A percentile compares a stretch with the other conserved stretches of the same genome.
phyloP scores from a whole-genome alignment of 495 filamentous ascomycete species.

The Hypoxylon crocopeplum region DNA sequence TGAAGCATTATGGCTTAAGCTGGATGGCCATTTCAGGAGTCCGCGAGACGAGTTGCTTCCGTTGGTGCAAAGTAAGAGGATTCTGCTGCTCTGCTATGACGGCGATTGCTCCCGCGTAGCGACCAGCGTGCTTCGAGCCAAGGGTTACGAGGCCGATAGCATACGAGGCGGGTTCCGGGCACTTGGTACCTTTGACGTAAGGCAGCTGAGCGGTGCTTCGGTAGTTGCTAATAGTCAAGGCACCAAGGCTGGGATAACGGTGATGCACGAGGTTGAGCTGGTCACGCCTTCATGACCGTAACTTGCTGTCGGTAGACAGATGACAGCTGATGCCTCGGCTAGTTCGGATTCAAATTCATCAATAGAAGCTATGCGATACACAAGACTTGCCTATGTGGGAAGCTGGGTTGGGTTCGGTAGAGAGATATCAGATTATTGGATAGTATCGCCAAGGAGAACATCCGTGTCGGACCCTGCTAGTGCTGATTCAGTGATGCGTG shows the following conservation, averaged over 20 bases:
- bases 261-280: conserved; percentile 19
- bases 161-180: conserved; percentile 51
- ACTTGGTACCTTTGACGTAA: conserved; percentile 11
- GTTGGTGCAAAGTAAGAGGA: conserved; percentile 40
- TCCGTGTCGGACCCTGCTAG: no score
- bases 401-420: no score
- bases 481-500: no score
- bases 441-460: no score
- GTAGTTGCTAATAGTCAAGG: not conserved
- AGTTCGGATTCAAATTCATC: no score
- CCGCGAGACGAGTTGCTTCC: conserved; percentile 30
- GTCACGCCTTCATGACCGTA: conserved; percentile 12
- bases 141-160: conserved; percentile 58
- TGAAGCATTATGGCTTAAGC: conserved; percentile 53
- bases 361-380: no score
- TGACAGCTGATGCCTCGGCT: no score
- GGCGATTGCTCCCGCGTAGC: conserved; percentile 61
- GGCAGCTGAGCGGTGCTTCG: not conserved
- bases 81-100: conserved; percentile 60
- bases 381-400: no score
- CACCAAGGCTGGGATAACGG: conserved; percentile 5
- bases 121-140: conserved; percentile 59
- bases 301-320: no score
- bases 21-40: conserved; percentile 43
- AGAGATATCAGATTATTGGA: no score